These are phyloP conservation scores for Cryptococcus deneoformans DNA, from an alignment of 1,284 basidiomycete genomes.

Conservation along the genomic window DNA sequence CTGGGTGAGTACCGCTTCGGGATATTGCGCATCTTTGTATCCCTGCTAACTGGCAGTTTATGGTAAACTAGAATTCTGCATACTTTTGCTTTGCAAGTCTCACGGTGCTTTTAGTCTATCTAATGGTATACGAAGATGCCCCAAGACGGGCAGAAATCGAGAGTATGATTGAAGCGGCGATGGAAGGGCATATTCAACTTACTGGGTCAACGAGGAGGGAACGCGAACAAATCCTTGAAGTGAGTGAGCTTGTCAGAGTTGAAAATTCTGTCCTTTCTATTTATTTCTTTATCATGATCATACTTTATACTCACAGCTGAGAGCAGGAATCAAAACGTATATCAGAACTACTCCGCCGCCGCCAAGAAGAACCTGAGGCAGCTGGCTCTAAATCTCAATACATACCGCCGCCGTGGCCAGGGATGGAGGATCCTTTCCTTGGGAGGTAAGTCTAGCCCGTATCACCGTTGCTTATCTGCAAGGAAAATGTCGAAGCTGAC, in stretches of 20 bases:
- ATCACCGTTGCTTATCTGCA: too few relatives aligned
- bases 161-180: constrained; percentile 3
- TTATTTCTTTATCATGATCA: too few relatives aligned
- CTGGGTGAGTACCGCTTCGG: neutral
- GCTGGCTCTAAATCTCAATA: too few relatives aligned
- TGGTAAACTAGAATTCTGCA: neutral
- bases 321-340: neutral
- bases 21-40: neutral
- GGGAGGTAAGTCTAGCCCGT: too few relatives aligned
- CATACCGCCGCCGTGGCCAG: too few relatives aligned
- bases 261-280: too few relatives aligned
- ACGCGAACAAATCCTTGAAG: constrained; percentile 1
- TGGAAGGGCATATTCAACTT: constrained; percentile 4
- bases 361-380: neutral
- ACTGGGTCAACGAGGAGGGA: neutral
- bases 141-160: constrained; percentile 2
- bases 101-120: constrained; percentile 1
- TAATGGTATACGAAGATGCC: constrained; percentile 5
- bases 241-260: neutral
- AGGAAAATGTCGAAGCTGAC: neutral
- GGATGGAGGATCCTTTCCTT: too few relatives aligned
- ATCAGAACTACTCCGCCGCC: neutral
- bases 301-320: neutral
- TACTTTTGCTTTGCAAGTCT: constrained; percentile 7
- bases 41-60: neutral